Conservation (phyloP, 2,329 filamentous ascomycete species). For the Penicillium sp. region DNA sequence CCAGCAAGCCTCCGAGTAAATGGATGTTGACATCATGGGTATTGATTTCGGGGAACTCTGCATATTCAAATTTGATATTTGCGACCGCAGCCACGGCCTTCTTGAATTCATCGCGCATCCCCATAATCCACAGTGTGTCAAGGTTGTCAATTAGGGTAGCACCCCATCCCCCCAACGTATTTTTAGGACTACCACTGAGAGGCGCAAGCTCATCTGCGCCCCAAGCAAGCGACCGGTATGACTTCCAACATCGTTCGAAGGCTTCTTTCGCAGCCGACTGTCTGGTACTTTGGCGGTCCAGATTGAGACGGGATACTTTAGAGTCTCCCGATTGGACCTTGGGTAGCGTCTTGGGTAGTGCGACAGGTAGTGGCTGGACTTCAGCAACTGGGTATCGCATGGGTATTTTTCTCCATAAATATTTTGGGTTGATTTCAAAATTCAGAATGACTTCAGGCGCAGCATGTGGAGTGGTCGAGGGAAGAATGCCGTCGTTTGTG, state of each 20-base stretch:
- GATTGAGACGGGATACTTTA: slow-evolving; percentile 2
- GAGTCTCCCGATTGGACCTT: slow-evolving; percentile 9
- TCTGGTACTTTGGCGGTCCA: slow-evolving; percentile 8
- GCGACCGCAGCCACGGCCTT: slow-evolving; percentile 66
- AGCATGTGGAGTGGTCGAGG: background rate
- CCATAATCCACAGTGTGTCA: slow-evolving; percentile 84
- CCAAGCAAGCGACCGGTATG: slow-evolving; percentile 76
- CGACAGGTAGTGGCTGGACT: slow-evolving; percentile 1
- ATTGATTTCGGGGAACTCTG: slow-evolving; percentile 66
- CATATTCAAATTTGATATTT: slow-evolving; percentile 75
- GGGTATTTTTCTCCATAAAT: slow-evolving; percentile 12
- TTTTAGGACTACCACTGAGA: slow-evolving; percentile 61
- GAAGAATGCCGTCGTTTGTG: background rate
- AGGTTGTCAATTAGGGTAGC: slow-evolving; percentile 78
- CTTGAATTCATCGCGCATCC: slow-evolving; percentile 70
- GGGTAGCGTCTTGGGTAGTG: background rate
- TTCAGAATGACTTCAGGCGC: background rate
- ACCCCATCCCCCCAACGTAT: slow-evolving; percentile 84
- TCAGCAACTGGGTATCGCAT: slow-evolving; percentile 11
- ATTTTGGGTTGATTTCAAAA: background rate
- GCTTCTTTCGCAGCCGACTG: slow-evolving; percentile 64
- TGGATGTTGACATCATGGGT: slow-evolving; percentile 86
- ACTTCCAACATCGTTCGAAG: slow-evolving; percentile 72
- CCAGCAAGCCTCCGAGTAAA: slow-evolving; percentile 78
- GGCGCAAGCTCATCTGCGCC: slow-evolving; percentile 81